A percentile compares a stretch with the other conserved stretches of the same genome.
Evolutionary conservation across 2,329 filamentous ascomycete species (phyloP).

Genomic region (Exophiala sp.): DNA sequence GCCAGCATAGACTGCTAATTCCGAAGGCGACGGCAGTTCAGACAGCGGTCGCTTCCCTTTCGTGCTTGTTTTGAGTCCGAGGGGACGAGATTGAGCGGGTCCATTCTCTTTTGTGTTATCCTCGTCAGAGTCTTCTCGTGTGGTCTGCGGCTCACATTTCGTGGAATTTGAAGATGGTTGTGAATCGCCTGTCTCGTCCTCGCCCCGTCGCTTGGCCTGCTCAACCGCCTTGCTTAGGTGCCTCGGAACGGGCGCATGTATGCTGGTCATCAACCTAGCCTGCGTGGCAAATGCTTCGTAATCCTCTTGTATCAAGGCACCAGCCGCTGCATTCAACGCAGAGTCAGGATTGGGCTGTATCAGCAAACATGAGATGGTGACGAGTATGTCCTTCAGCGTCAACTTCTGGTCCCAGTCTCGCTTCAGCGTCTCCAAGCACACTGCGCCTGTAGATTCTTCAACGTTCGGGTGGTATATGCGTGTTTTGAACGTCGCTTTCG

Average conservation of each 20-base stretch:
- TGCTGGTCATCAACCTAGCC: conserved; percentile 60
- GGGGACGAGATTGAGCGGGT: conserved; percentile 39
- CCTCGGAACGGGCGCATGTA: conserved; percentile 55
- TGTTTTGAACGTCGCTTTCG: conserved; percentile 59
- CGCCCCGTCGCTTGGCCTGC: conserved; percentile 55
- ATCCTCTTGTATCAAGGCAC: conserved; percentile 57
- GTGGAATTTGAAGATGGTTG: conserved; percentile 8
- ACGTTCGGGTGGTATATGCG: conserved; percentile 64
- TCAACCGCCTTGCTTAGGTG: conserved; percentile 44
- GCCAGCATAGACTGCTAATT: conserved; percentile 20
- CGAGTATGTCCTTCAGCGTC: conserved; percentile 57
- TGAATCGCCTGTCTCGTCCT: conserved; percentile 38
- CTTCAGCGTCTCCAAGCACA: conserved; percentile 64
- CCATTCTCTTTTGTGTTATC: conserved; percentile 50
- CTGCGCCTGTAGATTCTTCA: conserved; percentile 58
- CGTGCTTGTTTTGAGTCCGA: conserved; percentile 35
- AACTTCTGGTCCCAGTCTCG: conserved; percentile 59
- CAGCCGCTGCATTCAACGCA: conserved; percentile 60
- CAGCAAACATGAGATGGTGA: conserved; percentile 59
- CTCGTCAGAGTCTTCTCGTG: conserved; percentile 27
- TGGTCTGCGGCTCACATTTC: conserved; percentile 20
- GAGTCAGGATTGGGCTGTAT: conserved; percentile 64
- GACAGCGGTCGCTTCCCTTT: conserved; percentile 44
- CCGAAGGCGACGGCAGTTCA: conserved; percentile 37
- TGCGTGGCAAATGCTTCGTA: conserved; percentile 56